Evolutionary conservation across 805 yeast genomes (phyloP).

Genomic region (Saccharomycopsis olivae): DNA sequence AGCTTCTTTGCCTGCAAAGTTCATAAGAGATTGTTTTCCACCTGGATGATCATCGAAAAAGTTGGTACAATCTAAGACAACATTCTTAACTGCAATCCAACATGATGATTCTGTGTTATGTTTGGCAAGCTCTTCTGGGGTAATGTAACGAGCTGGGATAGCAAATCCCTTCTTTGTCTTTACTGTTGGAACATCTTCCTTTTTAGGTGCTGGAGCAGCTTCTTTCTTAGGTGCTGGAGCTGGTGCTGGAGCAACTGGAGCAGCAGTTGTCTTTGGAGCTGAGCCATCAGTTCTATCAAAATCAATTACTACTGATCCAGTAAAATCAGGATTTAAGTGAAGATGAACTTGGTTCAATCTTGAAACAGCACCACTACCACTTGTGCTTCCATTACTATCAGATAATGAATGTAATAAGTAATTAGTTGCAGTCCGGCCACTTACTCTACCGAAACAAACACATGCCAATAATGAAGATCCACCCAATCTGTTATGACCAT

Average conservation of each 20-base stretch:
- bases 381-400: constrained; percentile 19
- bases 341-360: constrained; percentile 34
- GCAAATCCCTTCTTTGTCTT: constrained; percentile 22
- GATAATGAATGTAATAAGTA: constrained; percentile 25
- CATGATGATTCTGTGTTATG: constrained; percentile 38
- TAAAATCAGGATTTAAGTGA: constrained; percentile 32
- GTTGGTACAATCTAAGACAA: constrained; percentile 37
- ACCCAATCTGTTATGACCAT: constrained; percentile 44
- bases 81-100: constrained; percentile 45
- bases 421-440: constrained; percentile 31
- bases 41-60: constrained; percentile 47
- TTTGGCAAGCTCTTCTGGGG: constrained; percentile 35
- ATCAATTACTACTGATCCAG: constrained; percentile 29
- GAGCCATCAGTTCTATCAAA: constrained; percentile 20
- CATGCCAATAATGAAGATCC: constrained; percentile 47
- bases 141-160: constrained; percentile 39
- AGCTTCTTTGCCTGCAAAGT: constrained; percentile 38
- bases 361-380: constrained; percentile 17
- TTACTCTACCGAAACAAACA: constrained; percentile 40
- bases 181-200: constrained; percentile 16
- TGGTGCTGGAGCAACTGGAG: background rate
- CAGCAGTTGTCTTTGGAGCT: constrained; percentile 4
- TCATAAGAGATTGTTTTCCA: constrained; percentile 43
- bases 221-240: background rate
- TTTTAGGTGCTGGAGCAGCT: constrained; percentile 1